Percentiles rank a stretch among this genome's conserved stretches.
Conservation (phyloP, 2,329 filamentous ascomycete genomes). For the Neurospora crassa region DNA sequence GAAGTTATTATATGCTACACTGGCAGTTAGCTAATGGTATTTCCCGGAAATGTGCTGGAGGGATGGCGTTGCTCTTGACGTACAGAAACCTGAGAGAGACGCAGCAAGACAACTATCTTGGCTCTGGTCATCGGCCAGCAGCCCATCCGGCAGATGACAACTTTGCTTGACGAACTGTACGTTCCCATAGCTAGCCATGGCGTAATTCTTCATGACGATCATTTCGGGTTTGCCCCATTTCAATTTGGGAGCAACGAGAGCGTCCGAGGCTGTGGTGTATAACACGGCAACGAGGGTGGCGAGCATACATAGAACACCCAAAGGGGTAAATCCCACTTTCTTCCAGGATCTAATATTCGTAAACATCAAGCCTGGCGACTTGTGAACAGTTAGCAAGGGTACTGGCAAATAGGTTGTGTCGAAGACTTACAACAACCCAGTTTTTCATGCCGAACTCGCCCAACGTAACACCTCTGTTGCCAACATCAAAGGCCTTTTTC, state of each 20-base stretch:
- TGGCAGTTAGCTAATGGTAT: slow-evolving; percentile 1
- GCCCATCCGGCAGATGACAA: slow-evolving; percentile 53
- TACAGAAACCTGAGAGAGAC: slow-evolving; percentile 55
- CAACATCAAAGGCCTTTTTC: slow-evolving; percentile 53
- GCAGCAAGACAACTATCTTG: slow-evolving; percentile 57
- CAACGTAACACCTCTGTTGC: slow-evolving; percentile 56
- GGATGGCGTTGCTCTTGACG: slow-evolving; percentile 7
- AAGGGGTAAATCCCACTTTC: slow-evolving; percentile 51
- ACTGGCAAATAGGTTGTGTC: neutral
- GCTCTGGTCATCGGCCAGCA: slow-evolving; percentile 28
- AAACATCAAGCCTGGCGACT: slow-evolving; percentile 61
- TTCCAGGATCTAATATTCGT: slow-evolving; percentile 57
- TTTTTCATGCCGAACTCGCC: slow-evolving; percentile 70
- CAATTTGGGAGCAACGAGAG: slow-evolving; percentile 65
- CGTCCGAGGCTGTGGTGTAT: slow-evolving; percentile 69
- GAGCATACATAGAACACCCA: slow-evolving; percentile 55
- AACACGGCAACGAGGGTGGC: slow-evolving; percentile 59
- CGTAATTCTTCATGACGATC: slow-evolving; percentile 42
- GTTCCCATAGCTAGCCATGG: slow-evolving; percentile 57
- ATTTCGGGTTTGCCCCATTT: slow-evolving; percentile 44
- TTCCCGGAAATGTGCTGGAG: neutral
- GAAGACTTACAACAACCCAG: slow-evolving; percentile 48
- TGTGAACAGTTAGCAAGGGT: neutral
- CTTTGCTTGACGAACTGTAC: slow-evolving; percentile 39
- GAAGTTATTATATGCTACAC: slow-evolving; percentile 55